Conservation (phyloP, 1,284 basidiomycete species). For the Hemileia vastatrix region DNA sequence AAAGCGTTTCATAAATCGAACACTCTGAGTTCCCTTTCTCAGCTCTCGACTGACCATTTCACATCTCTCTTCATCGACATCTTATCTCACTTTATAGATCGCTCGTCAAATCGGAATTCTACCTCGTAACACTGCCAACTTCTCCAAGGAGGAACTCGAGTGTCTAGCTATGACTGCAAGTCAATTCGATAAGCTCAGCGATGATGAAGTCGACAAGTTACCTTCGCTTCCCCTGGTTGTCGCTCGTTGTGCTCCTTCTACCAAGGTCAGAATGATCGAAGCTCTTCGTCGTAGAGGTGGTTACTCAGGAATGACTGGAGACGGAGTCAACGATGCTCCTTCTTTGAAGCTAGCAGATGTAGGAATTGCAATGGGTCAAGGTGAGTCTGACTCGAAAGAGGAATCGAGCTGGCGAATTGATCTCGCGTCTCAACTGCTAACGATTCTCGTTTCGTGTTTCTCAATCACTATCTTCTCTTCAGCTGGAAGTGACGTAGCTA, state of each 20-base stretch:
- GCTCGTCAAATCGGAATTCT: conserved; percentile 53
- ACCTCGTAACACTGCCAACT: conserved; percentile 46
- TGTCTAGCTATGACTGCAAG: conserved; percentile 46
- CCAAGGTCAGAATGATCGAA: conserved; percentile 53
- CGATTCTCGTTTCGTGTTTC: too few species aligned
- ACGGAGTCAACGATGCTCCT: conserved; percentile 57
- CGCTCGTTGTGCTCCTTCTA: conserved; percentile 52
- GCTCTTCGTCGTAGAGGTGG: conserved; percentile 51
- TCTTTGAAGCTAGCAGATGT: conserved; percentile 48
- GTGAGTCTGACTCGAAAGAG: conserved; percentile 23
- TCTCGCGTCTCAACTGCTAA: too few species aligned
- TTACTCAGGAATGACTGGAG: conserved; percentile 42
- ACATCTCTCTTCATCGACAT: too few species aligned
- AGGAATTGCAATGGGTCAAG: conserved; percentile 50
- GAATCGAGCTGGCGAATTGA: too few species aligned
- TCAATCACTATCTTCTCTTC: too few species aligned
- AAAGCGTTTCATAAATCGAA: too few species aligned
- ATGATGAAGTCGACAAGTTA: conserved; percentile 55
- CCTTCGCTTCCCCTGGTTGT: conserved; percentile 54
- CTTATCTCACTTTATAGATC: conserved; percentile 22
- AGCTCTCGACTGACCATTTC: conserved; percentile 41
- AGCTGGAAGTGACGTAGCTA: conserved; percentile 24
- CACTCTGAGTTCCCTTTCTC: too few species aligned
- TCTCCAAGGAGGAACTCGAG: conserved; percentile 30
- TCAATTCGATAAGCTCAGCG: conserved; percentile 57